Evolutionary conservation across 192 early-diverging fungal genomes (phyloP), one percentile per base, ranked within the genome.

Genomic region (Paraglomus brasilianum): DNA sequence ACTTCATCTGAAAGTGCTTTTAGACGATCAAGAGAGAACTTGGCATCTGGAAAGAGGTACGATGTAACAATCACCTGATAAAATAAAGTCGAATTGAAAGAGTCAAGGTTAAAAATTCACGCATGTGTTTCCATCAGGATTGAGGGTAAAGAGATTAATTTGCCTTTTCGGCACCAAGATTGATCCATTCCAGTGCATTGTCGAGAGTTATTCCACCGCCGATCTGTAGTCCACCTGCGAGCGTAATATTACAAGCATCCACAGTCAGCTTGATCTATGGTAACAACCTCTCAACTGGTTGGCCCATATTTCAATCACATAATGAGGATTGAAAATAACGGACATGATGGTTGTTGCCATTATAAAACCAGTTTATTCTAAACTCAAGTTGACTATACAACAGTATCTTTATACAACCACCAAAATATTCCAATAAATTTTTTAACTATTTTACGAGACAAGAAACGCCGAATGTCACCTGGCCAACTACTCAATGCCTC

Each of bases 121-220:
- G 39, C 22, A 2, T n/a, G n/a, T n/a, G n/a, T n/a, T n/a, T n/a
- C n/a, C n/a, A n/a, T 45, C 61, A 63, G 42, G 1, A 66, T 48
- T 36, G 30, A 14, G 8, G 4, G 38, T 40, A 70, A 13, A 50
- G 44, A 15, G n/a, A 56, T 30, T 0, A 48, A 55, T 63, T 22
- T 70, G 87, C 88, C 83, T 98, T 96, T 67, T 81, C 79, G 1
- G 97, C 97, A 43, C 95, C 95, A 39, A 76, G 74, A 52, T 86
- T 84, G 8, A 99, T 75, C 97, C 97, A 99, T 67, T 83, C 47
- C 56, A 85, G 80, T 1, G 95, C 95, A 78, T 98, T 99, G 8
- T 91, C 90, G 0, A 81, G 49, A 0, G 77, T 92, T 67, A 99
- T 96, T 15, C 97, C 97, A 41, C 97, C 97, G 45, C 97, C 97